Conservation (phyloP, 257 asterid genomes). For the Salvia rosmarinus region DNA sequence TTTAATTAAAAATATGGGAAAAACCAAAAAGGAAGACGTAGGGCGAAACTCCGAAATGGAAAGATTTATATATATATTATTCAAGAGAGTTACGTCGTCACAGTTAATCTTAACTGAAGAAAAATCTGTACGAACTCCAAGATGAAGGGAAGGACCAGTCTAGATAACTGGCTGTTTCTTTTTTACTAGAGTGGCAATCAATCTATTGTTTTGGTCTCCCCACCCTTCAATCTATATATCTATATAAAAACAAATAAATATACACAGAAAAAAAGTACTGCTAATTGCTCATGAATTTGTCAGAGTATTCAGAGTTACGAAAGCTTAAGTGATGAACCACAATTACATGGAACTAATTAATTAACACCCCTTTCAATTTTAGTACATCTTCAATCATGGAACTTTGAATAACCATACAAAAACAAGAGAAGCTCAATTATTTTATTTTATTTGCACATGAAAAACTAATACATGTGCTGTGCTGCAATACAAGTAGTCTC, state of each 20-base stretch:
- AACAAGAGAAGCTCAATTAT: not conserved
- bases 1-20: no score
- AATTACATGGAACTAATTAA: not conserved
- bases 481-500: slow-evolving; percentile 11
- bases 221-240: not conserved
- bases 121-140: not conserved
- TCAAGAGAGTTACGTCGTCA: no score
- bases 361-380: not conserved
- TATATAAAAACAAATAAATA: not conserved
- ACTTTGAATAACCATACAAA: not conserved
- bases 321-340: not conserved
- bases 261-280: not conserved
- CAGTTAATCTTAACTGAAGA: not conserved
- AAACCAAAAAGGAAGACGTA: no score
- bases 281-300: not conserved
- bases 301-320: not conserved
- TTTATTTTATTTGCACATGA: slow-evolving; percentile 4
- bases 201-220: not conserved
- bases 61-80: no score
- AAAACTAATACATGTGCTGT: no score
- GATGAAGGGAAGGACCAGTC: not conserved
- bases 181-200: not conserved
- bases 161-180: not conserved
- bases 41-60: no score
- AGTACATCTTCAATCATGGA: slow-evolving; percentile 19